Percentiles rank a stretch among this genome's conserved stretches.
Conservation (phyloP, 148 eudicot genomes). For the Amaranthus palmeri region DNA sequence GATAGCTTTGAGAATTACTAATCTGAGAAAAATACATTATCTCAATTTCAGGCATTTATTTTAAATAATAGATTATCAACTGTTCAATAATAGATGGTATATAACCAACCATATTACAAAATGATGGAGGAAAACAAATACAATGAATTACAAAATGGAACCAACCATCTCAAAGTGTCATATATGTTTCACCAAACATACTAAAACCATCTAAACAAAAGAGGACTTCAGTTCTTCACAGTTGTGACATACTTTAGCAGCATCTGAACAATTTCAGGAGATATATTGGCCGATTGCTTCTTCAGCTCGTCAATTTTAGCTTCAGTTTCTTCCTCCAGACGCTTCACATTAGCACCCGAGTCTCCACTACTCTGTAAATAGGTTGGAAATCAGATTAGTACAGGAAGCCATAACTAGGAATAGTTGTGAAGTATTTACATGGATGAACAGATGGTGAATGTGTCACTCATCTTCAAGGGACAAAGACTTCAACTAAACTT, state of each 20-base stretch:
- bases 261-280: conserved; percentile 78
- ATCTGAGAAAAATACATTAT: not conserved
- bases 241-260: conserved; percentile 77
- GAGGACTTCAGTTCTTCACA: conserved; percentile 48
- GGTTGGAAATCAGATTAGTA: not conserved
- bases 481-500: no score
- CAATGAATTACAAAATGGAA: conserved; percentile 22
- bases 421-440: no score
- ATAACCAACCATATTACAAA: conserved; percentile 19
- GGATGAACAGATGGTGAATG: no score
- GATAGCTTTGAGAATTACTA: no score
- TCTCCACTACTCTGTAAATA: conserved; percentile 77
- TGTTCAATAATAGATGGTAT: conserved; percentile 5
- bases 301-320: conserved; percentile 66
- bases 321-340: conserved; percentile 79
- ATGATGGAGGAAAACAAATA: conserved; percentile 18
- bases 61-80: not conserved
- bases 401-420: no score
- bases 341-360: conserved; percentile 96
- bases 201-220: conserved; percentile 1
- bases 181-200: conserved; percentile 2
- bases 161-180: conserved; percentile 21
- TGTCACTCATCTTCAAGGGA: no score
- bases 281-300: conserved; percentile 58
- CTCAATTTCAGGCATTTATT: conserved; percentile 16